Conservation (phyloP, 768 basidiomycete genomes). For the Leccinum olivaceopallidum region DNA sequence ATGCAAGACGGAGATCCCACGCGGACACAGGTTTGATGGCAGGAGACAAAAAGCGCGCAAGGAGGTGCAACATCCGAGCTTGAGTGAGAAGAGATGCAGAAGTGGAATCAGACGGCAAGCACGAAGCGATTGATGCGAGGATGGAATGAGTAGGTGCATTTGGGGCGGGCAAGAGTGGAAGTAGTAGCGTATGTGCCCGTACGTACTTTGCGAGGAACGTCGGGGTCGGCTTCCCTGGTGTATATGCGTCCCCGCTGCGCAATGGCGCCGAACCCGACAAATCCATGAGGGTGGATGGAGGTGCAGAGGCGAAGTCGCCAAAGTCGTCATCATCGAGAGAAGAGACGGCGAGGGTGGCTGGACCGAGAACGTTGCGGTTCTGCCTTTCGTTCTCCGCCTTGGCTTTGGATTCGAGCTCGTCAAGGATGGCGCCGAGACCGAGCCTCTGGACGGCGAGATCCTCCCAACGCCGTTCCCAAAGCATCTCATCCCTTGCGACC, state of each 20-base stretch:
- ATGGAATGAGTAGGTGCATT: slow-evolving; percentile 65
- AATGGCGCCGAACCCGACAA: slow-evolving; percentile 13
- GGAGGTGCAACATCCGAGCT: slow-evolving; percentile 68
- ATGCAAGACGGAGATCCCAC: slow-evolving; percentile 61
- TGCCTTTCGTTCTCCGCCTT: slow-evolving; percentile 36
- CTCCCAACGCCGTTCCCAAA: slow-evolving; percentile 79
- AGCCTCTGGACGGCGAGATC: slow-evolving; percentile 53
- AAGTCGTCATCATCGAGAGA: slow-evolving; percentile 74
- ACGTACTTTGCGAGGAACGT: slow-evolving; percentile 59
- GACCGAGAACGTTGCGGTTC: slow-evolving; percentile 42
- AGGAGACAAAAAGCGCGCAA: slow-evolving; percentile 74
- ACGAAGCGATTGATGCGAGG: slow-evolving; percentile 50
- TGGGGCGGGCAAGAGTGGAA: slow-evolving; percentile 57
- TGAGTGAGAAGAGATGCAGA: slow-evolving; percentile 49
- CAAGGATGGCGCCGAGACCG: slow-evolving; percentile 49
- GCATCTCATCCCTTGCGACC: slow-evolving; percentile 65
- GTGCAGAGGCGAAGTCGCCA: slow-evolving; percentile 74
- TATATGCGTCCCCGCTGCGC: slow-evolving; percentile 18
- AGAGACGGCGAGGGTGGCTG: slow-evolving; percentile 58
- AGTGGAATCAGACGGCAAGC: slow-evolving; percentile 39
- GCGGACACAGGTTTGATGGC: slow-evolving; percentile 66
- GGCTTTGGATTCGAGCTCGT: slow-evolving; percentile 53
- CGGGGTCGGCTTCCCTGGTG: slow-evolving; percentile 25
- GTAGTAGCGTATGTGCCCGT: slow-evolving; percentile 64
- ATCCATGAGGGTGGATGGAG: slow-evolving; percentile 21